Evolutionary conservation across 139 green algal genomes (phyloP).

Genomic region (Monoraphidium neglectum): DNA sequence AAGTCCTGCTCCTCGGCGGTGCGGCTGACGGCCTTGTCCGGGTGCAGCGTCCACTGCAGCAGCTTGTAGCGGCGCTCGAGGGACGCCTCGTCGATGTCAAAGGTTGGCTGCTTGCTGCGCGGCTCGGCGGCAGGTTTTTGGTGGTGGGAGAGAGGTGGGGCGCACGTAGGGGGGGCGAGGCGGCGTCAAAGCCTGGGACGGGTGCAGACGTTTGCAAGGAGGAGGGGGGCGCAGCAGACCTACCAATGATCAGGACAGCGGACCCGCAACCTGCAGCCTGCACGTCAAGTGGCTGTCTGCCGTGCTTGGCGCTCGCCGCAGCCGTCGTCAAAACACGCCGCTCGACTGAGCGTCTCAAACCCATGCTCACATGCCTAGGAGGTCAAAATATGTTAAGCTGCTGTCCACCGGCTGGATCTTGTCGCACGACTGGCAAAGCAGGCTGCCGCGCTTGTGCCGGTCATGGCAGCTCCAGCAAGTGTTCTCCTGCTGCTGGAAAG

Average conservation of each 20-base stretch:
- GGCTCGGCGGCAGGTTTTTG: not conserved
- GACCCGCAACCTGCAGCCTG: no score
- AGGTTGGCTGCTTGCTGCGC: conserved; percentile 39
- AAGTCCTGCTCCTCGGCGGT: conserved; percentile 52
- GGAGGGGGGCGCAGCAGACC: no score
- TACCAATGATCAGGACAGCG: no score
- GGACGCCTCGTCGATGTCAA: conserved; percentile 47
- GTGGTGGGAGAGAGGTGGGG: not conserved
- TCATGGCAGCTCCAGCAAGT: conserved; percentile 50
- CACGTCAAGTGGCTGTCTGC: no score
- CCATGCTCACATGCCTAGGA: conserved; percentile 45
- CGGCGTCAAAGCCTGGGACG: no score
- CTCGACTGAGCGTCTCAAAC: no score
- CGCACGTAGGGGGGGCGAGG: not conserved
- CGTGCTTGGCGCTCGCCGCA: no score
- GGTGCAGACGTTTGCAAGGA: no score
- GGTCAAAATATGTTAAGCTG: conserved; percentile 51
- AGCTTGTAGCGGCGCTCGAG: conserved; percentile 67
- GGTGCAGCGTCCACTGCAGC: conserved; percentile 69
- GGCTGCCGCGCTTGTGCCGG: conserved; percentile 32
- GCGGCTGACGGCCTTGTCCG: conserved; percentile 54
- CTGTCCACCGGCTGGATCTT: conserved; percentile 51
- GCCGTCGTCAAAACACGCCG: no score
- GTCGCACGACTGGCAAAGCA: conserved; percentile 51
- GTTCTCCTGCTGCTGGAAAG: conserved; percentile 39